phyloP scores from a whole-genome alignment of 805 yeast genomes.

The Yamadazyma akitaensis region DNA sequence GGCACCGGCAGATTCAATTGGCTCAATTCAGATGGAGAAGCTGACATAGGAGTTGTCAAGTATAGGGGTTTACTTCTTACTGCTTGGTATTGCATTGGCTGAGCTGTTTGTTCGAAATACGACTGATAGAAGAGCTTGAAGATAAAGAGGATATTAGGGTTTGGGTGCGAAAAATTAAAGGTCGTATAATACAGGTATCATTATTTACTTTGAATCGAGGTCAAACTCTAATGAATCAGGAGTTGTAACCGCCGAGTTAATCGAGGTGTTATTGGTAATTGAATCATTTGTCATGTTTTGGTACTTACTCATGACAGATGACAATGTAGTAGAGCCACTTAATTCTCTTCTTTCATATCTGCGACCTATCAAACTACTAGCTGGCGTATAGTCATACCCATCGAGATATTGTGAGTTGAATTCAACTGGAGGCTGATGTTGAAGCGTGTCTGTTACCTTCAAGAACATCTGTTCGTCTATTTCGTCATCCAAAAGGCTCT shows the following conservation, averaged over 20 bases:
- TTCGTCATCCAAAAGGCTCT: background rate
- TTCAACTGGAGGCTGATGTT: background rate
- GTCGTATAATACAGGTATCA: background rate
- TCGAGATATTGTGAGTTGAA: background rate
- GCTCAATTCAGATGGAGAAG: background rate
- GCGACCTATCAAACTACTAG: background rate
- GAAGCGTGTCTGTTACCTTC: background rate
- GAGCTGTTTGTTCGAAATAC: no score
- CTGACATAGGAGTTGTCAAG: background rate
- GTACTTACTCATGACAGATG: slow-evolving; percentile 20
- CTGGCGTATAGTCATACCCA: background rate
- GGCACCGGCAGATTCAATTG: background rate
- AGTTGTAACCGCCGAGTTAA: slow-evolving; percentile 13
- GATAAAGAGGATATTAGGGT: background rate
- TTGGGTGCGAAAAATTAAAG: background rate
- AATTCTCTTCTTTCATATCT: slow-evolving; percentile 9
- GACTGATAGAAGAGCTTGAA: background rate
- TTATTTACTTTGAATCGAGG: background rate
- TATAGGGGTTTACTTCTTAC: no score
- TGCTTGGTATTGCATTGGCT: background rate
- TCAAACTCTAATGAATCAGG: slow-evolving; percentile 18
- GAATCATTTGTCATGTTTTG: slow-evolving; percentile 10
- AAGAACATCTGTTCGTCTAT: background rate
- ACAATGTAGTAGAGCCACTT: slow-evolving; percentile 17
- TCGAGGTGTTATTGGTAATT: slow-evolving; percentile 7